Conservation (phyloP, 345 rosid species). For the Rhodomyrtus tomentosa region DNA sequence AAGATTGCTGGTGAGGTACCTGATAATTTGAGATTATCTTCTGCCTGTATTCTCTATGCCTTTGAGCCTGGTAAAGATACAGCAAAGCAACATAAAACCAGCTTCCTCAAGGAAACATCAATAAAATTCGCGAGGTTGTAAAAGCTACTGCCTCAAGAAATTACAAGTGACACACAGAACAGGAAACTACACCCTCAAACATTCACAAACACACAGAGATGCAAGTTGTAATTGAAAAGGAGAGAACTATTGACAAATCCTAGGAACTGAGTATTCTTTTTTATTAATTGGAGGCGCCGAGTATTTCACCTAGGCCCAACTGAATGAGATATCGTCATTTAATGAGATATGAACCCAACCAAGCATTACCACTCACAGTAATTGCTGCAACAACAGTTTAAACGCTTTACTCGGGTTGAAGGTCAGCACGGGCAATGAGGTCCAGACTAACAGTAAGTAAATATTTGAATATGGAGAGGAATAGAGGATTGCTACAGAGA, state of each 20-base stretch:
- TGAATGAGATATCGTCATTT: not conserved
- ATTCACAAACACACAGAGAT: not conserved
- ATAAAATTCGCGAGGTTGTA: not conserved
- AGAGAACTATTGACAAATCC: not conserved
- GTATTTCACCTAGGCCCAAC: not conserved
- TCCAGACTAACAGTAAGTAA: not conserved
- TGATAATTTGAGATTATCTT: slow-evolving; percentile 66
- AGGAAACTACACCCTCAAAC: not conserved
- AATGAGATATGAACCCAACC: not conserved
- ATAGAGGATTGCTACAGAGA: not conserved
- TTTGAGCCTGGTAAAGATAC: slow-evolving; percentile 39
- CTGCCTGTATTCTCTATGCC: slow-evolving; percentile 77
- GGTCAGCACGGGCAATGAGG: not conserved
- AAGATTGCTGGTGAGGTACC: slow-evolving; percentile 24
- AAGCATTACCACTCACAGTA: not conserved
- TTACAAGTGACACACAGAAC: not conserved
- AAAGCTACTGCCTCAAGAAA: not conserved
- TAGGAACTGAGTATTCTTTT: not conserved
- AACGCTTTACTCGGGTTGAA: too few species aligned
- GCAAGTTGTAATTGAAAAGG: not conserved
- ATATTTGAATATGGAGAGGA: not conserved
- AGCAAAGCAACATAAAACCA: not conserved
- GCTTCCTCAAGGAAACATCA: not conserved
- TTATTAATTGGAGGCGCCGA: not conserved
- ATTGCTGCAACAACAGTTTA: not conserved